Evolutionary conservation across 257 asterid species (phyloP).

Genomic region (Striga asiatica): DNA sequence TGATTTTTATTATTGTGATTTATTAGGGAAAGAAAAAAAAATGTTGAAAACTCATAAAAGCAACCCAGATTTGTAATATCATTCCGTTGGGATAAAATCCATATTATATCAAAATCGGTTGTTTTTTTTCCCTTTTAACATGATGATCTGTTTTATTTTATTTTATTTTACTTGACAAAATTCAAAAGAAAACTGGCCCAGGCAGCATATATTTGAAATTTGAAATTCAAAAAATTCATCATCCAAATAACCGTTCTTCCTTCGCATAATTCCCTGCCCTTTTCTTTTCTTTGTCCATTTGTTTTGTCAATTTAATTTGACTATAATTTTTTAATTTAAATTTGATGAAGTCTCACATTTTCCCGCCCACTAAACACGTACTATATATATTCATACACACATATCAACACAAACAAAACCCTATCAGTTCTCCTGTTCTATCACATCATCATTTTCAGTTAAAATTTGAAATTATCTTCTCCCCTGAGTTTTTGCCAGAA

Average conservation of each 20-base stretch:
- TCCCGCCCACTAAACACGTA: constrained; percentile 27
- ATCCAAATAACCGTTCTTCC: constrained; percentile 24
- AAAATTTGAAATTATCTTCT: not conserved
- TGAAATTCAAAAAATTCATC: constrained; percentile 24
- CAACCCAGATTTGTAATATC: too few relatives aligned
- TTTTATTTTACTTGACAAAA: not conserved
- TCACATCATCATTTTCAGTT: not conserved
- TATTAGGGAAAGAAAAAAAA: too few relatives aligned
- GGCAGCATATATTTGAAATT: constrained; percentile 17
- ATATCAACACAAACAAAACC: constrained; percentile 4
- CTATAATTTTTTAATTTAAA: constrained; percentile 6
- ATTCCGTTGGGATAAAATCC: too few relatives aligned
- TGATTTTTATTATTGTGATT: too few relatives aligned
- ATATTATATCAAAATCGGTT: not conserved
- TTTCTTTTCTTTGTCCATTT: not conserved
- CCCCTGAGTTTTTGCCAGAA: not conserved
- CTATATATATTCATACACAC: too few relatives aligned
- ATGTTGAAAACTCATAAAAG: too few relatives aligned
- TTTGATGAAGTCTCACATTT: not conserved
- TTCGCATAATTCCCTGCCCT: constrained; percentile 12
- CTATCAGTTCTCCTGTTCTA: not conserved
- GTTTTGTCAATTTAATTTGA: not conserved
- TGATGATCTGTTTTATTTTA: too few relatives aligned
- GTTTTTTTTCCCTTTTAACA: not conserved
- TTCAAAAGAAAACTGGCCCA: not conserved